A percentile compares a stretch with the other conserved stretches of the same genome.
Conservation (phyloP, 805 yeast species). For the Wickerhamiella shivajii region DNA sequence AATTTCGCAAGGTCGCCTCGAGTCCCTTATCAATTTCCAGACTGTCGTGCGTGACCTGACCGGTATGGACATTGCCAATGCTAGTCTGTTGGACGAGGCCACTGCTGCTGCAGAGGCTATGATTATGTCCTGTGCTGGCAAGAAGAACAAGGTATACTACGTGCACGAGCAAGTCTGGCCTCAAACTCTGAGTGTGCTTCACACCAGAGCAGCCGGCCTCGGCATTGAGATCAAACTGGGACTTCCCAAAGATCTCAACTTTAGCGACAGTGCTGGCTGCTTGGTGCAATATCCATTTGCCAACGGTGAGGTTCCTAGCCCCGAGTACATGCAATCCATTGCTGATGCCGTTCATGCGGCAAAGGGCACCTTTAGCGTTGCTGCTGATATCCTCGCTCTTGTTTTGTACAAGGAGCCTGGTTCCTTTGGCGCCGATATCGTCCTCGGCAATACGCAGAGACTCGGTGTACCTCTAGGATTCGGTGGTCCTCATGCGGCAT, state of each 20-base stretch:
- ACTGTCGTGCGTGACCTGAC: constrained; percentile 84
- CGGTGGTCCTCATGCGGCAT: constrained; percentile 99
- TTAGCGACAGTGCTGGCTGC: constrained; percentile 52
- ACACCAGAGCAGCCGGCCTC: constrained; percentile 64
- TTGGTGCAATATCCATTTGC: constrained; percentile 85
- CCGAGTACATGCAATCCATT: constrained; percentile 35
- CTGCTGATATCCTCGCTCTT: constrained; percentile 84
- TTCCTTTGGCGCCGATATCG: constrained; percentile 81
- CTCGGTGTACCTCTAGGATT: constrained; percentile 96
- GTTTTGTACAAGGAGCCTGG: constrained; percentile 76
- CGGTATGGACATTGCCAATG: constrained; percentile 88
- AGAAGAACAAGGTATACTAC: constrained; percentile 56
- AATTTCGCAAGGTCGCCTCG: constrained; percentile 91
- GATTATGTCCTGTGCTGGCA: constrained; percentile 59
- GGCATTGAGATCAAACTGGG: constrained; percentile 46
- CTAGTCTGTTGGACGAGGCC: constrained; percentile 89
- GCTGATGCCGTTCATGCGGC: constrained; percentile 51
- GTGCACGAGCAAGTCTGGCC: constrained; percentile 69
- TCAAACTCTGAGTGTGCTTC: constrained; percentile 70
- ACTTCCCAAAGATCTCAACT: constrained; percentile 27
- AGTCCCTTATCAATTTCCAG: constrained; percentile 79
- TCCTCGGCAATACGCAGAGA: constrained; percentile 83
- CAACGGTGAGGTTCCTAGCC: constrained; percentile 57
- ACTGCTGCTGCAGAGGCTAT: constrained; percentile 97
- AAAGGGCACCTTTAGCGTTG: constrained; percentile 69